Conservation (phyloP, 768 basidiomycete genomes). For the Daedaleopsis sinensis region DNA sequence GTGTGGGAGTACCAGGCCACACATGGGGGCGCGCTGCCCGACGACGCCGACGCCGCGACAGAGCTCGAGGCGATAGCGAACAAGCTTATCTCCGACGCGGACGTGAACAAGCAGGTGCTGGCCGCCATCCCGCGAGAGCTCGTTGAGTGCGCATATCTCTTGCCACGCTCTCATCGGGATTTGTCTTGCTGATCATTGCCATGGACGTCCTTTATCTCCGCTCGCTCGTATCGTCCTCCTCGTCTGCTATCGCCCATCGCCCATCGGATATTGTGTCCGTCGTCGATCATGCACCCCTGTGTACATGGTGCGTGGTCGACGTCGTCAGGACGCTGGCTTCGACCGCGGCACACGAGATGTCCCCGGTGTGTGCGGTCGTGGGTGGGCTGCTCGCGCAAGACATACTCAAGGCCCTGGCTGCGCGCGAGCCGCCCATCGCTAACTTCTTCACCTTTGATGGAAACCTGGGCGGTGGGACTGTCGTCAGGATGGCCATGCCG, state of each 20-base stretch:
- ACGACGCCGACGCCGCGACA: conserved; percentile 44
- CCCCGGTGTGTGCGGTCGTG: conserved; percentile 91
- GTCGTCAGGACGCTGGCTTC: conserved; percentile 59
- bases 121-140: conserved; percentile 57
- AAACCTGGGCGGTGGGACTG: conserved; percentile 73
- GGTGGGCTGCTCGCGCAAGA: conserved; percentile 96
- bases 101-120: conserved; percentile 72
- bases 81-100: conserved; percentile 57
- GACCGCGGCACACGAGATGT: conserved; percentile 83
- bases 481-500: conserved; percentile 53
- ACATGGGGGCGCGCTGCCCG: conserved; percentile 62
- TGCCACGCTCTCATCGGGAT: background rate
- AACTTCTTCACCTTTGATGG: conserved; percentile 94
- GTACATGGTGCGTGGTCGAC: background rate
- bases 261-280: background rate
- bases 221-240: background rate
- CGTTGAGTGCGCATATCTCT: conserved; percentile 55
- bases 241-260: background rate
- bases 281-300: background rate
- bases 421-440: conserved; percentile 89
- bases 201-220: background rate
- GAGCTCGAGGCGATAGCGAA: conserved; percentile 72
- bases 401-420: conserved; percentile 87
- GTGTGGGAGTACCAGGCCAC: conserved; percentile 80
- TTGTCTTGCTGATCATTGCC: background rate